These are phyloP conservation scores for Phyllosticta citrichinensis DNA, from an alignment of 2,329 filamentous ascomycete species.

Conservation along the genomic window DNA sequence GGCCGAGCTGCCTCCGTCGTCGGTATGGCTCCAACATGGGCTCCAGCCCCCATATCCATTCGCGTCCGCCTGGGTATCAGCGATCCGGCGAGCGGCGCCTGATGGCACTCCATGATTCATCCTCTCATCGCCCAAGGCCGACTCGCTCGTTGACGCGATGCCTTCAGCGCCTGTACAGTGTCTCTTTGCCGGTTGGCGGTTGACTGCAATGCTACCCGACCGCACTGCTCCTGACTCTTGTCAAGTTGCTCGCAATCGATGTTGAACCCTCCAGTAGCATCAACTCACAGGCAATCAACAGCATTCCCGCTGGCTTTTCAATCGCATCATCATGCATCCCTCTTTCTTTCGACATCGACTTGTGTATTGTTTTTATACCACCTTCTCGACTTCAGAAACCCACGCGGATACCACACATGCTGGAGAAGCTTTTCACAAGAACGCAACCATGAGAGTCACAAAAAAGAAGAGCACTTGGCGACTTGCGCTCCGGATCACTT, in stretches of 20 bases:
- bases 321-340: background rate
- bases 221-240: background rate
- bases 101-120: background rate
- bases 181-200: background rate
- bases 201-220: background rate
- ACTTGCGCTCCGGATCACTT: background rate
- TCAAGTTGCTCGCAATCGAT: background rate
- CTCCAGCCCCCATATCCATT: background rate
- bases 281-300: background rate
- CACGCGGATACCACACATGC: background rate
- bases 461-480: background rate
- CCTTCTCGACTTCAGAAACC: too few relatives aligned
- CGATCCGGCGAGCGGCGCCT: background rate
- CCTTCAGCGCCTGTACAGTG: background rate
- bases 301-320: background rate
- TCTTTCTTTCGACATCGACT: too few relatives aligned
- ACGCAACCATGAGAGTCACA: background rate
- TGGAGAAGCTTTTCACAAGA: background rate
- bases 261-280: background rate
- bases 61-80: background rate
- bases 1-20: too few relatives aligned
- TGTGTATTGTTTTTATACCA: too few relatives aligned
- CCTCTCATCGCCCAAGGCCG: background rate
- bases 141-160: background rate
- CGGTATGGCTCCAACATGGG: background rate